Evolutionary conservation across 257 asterid genomes (phyloP), one percentile per base, ranked within the genome.

Genomic region (Rehmannia glutinosa): DNA sequence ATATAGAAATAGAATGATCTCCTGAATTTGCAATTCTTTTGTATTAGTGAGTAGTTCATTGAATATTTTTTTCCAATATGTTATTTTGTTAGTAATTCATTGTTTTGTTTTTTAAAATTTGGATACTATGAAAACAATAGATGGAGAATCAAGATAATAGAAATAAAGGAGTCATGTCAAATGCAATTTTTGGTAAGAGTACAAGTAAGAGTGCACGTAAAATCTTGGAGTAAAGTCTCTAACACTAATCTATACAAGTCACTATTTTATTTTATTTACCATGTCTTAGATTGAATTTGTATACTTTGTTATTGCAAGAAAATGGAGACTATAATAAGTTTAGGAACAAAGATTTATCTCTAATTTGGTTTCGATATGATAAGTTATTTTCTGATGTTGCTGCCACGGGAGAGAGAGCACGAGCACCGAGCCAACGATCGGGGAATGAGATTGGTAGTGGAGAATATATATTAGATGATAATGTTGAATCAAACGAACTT

Each of bases 351-450:
- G 47, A 50, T 5, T 33, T 64, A 3, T 64, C 60, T 13, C 8
- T 67, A 1, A 15, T 53, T 30, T 53, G 42, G 28, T 36, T 38
- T n/a, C 1, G 6, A 4, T 66, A 66, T 53, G 28, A 66, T 39
- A 55, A 41, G 17, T 3, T 52, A 15, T 53, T 67, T 25, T 13
- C 20, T 15, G 56, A 53, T 67, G 16, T 67, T 53, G 45, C 52
- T 54, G 55, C 55, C 19, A 67, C 20, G 21, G 55, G 64, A n/a
- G 64, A 67, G 17, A 38, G 56, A 17, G 42, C 63, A 35, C 17
- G 42, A 11, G 62, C 36, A 20, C 21, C 70, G 1, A 42, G 19
- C 17, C 50, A 42, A 42, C 11, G 6, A 42, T 15, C 19, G 0
- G 50, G 8, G 0, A 42, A 42, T 42, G 50, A 11, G 19, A 25